Percentiles rank a stretch among this genome's conserved stretches.
Evolutionary conservation across 2,329 filamentous ascomycete genomes (phyloP).

Genomic region (Phyllosticta paracitricarpa): DNA sequence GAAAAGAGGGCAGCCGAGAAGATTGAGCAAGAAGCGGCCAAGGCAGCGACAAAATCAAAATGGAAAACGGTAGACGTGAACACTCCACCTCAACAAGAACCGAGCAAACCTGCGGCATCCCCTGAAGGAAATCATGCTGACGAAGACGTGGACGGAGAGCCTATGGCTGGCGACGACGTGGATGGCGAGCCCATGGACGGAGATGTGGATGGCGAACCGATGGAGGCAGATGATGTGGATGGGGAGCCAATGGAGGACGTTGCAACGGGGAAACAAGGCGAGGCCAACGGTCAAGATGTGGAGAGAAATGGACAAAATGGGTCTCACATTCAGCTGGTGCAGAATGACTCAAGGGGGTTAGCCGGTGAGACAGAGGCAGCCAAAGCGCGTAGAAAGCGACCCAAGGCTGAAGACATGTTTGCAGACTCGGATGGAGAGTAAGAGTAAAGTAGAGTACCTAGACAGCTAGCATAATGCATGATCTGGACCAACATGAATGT

Average conservation of each 20-base stretch:
- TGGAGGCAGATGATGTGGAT: conserved; percentile 15
- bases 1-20: conserved; percentile 15
- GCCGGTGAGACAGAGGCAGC: conserved; percentile 26
- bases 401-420: conserved; percentile 32
- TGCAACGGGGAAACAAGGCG: background rate
- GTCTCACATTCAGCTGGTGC: background rate
- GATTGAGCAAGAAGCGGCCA: conserved; percentile 13
- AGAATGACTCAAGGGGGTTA: conserved; percentile 6
- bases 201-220: conserved; percentile 13
- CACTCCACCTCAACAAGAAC: background rate
- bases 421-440: conserved; percentile 14
- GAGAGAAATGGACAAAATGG: background rate
- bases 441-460: background rate
- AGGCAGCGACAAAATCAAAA: conserved; percentile 12
- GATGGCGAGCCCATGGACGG: conserved; percentile 13
- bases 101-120: background rate
- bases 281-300: background rate
- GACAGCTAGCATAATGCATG: background rate
- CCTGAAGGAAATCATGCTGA: conserved; percentile 8
- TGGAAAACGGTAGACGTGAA: conserved; percentile 9
- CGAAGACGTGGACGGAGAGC: conserved; percentile 12
- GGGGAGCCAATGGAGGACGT: conserved; percentile 12
- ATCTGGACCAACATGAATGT: background rate
- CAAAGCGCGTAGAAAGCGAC: conserved; percentile 23
- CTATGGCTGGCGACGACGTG: conserved; percentile 10